Evolutionary conservation across 495 filamentous ascomycete species (phyloP).

Genomic region (Penicilliopsis zonata): DNA sequence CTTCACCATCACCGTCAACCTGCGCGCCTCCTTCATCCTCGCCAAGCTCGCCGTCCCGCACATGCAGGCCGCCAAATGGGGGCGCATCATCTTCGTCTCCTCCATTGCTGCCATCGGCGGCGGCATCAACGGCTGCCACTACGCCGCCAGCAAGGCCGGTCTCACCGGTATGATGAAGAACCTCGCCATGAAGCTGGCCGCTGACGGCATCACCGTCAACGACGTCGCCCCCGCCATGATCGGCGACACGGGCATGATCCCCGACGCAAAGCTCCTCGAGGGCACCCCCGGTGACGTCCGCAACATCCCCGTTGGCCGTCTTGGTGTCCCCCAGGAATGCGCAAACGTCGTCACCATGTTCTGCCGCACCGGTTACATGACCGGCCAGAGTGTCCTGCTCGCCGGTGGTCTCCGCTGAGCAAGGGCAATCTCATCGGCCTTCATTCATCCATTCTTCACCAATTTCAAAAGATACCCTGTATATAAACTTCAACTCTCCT

Average conservation of each 20-base stretch:
- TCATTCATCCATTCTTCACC: no score
- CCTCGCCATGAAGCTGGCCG: slow-evolving; percentile 46
- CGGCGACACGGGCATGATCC: slow-evolving; percentile 54
- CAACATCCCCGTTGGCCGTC: slow-evolving; percentile 46
- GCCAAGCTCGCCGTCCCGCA: slow-evolving; percentile 51
- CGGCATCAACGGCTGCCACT: slow-evolving; percentile 59
- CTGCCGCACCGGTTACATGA: slow-evolving; percentile 58
- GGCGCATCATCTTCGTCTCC: slow-evolving; percentile 55
- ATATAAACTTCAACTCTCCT: no score
- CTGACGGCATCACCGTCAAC: slow-evolving; percentile 59
- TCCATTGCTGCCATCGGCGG: slow-evolving; percentile 55
- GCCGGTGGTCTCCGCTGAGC: slow-evolving; percentile 50
- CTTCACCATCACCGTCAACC: slow-evolving; percentile 51
- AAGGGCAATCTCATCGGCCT: no score
- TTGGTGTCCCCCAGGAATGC: slow-evolving; percentile 56
- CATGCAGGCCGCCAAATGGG: slow-evolving; percentile 53
- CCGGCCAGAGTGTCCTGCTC: slow-evolving; percentile 46
- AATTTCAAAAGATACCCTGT: no score
- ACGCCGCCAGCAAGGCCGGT: slow-evolving; percentile 54
- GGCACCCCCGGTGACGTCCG: slow-evolving; percentile 37
- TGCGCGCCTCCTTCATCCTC: slow-evolving; percentile 53
- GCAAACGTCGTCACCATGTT: slow-evolving; percentile 59
- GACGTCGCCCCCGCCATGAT: slow-evolving; percentile 70
- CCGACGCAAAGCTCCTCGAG: slow-evolving; percentile 38
- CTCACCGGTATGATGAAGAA: slow-evolving; percentile 57